Evolutionary conservation across 306 rosid species (phyloP), one percentile per base, ranked within the genome.

Genomic region (Inga laurina): DNA sequence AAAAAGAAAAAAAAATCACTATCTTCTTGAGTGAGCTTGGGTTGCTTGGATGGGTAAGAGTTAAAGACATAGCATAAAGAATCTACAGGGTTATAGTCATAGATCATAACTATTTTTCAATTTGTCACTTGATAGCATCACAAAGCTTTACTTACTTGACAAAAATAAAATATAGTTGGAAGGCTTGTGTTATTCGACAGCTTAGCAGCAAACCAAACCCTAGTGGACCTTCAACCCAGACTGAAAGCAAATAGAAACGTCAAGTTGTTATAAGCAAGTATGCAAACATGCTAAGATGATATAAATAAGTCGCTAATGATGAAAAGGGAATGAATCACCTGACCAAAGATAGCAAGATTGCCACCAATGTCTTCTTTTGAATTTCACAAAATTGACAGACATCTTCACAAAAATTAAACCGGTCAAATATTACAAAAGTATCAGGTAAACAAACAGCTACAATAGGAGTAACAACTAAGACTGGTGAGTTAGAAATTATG

Each of bases 181-280:
- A 89, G 81, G 97, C 92, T 83, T 97, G 99, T 14, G 95, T 82
- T 83, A 91, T 90, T 73, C 99, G 97, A 68, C 95, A 90, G 82
- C 95, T 90, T 81, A 97, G 85, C 81, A 97, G 87, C 90, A 97
- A 91, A 84, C 99, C 99, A 79, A 92, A 92, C 49, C 98, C 99
- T 24, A 97, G 84, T 21, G 97, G 97, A 72, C 97, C 99, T 89
- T 94, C 97, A 85, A 85, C 79, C 99, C 99, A 97, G 82, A 89
- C 98, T 97, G 94, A 72, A 89, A 88, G 77, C 83, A 87, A 84
- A 77, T 74, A 80, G 43, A 46, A 88, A 81, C 81, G 74, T 52
- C 21, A 72, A 8, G 34, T 75, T 72, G 84, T 72, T 59, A 80
- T 59, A 52, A 78, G 67, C 66, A 82, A 54, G 45, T 34, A 48